Conservation (phyloP, 768 basidiomycete genomes). For the Butyriboletus loyo region DNA sequence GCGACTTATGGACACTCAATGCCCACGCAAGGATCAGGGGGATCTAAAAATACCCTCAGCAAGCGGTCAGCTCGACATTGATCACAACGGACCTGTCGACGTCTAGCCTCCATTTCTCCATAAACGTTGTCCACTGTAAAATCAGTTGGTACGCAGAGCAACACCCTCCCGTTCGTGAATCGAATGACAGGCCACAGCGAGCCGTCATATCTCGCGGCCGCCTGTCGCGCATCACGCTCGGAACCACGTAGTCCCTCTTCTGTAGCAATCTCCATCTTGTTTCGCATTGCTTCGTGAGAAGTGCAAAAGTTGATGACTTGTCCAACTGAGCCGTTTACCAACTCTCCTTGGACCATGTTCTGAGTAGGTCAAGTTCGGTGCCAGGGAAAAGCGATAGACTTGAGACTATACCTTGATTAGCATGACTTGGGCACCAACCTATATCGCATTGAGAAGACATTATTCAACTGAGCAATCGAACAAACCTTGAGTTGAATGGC, state of each 20-base stretch:
- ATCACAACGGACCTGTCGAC: conserved; percentile 47
- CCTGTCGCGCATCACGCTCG: conserved; percentile 19
- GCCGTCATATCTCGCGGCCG: conserved; percentile 18
- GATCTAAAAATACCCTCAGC: conserved; percentile 36
- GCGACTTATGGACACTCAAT: conserved; percentile 84
- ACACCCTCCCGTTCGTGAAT: conserved; percentile 47
- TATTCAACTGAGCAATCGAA: not conserved
- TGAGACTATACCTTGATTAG: conserved; percentile 54
- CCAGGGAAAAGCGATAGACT: not conserved
- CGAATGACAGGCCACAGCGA: conserved; percentile 59
- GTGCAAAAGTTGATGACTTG: conserved; percentile 47
- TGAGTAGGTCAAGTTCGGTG: conserved; percentile 23
- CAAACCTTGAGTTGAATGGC: conserved; percentile 47
- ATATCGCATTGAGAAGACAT: conserved; percentile 3
- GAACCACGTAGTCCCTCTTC: conserved; percentile 33
- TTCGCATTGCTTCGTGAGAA: conserved; percentile 39
- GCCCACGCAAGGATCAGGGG: conserved; percentile 82
- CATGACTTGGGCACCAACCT: conserved; percentile 88
- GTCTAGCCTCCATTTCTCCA: conserved; percentile 56
- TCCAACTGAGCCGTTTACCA: conserved; percentile 74
- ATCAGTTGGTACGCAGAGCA: conserved; percentile 51
- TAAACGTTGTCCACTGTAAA: conserved; percentile 63
- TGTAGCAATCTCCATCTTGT: conserved; percentile 38
- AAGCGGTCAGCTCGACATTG: not conserved
- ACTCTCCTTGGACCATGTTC: conserved; percentile 65